A percentile compares a stretch with the other conserved stretches of the same genome.
These are phyloP conservation scores for Tulasnella sp. DNA, from an alignment of 768 basidiomycete genomes.

Conservation along the genomic window DNA sequence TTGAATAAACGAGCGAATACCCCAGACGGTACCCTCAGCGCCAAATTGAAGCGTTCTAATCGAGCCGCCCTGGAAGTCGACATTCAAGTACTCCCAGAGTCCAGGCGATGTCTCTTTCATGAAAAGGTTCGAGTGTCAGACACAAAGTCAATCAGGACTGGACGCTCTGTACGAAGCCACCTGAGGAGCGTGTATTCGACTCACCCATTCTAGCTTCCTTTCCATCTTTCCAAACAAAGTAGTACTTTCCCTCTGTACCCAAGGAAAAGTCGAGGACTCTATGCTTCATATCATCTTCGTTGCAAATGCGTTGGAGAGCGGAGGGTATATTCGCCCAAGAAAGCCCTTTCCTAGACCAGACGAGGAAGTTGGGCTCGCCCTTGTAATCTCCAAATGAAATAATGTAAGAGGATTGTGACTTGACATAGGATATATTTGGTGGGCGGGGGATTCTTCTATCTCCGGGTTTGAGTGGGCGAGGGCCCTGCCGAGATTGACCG, in stretches of 20 bases:
- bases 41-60: conserved; percentile 1
- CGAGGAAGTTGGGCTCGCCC: not conserved
- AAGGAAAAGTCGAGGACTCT: conserved; percentile 14
- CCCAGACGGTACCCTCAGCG: conserved; percentile 4
- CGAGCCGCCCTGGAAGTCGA: conserved; percentile 12
- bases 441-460: not conserved
- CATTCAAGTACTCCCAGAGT: conserved; percentile 13
- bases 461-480: too few species aligned
- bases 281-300: not conserved
- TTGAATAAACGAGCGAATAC: not conserved
- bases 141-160: too few species aligned
- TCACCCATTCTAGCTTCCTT: conserved; percentile 20
- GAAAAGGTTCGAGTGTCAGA: too few species aligned
- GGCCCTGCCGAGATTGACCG: too few species aligned
- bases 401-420: not conserved
- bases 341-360: conserved; percentile 10
- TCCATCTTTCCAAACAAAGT: conserved; percentile 14
- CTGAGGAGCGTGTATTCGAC: not conserved
- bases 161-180: too few species aligned
- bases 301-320: not conserved
- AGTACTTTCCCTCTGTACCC: conserved; percentile 2
- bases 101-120: not conserved
- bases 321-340: not conserved
- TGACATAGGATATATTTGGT: not conserved
- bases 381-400: conserved; percentile 8